Conservation (phyloP, 306 rosid species). For the Pyrus pyrifolia region DNA sequence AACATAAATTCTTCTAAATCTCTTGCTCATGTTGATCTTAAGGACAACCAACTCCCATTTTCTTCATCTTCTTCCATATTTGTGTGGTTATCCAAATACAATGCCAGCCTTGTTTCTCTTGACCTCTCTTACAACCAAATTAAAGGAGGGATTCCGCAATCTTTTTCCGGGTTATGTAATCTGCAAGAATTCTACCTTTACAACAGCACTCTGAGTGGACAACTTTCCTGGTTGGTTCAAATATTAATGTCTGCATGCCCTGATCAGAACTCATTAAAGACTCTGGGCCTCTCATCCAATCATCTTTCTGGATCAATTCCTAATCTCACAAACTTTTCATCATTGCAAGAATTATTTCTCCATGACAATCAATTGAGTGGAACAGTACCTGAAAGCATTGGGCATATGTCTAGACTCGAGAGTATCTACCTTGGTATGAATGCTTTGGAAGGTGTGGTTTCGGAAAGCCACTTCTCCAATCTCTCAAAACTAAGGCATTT, state of each 20-base stretch:
- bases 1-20: background rate
- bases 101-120: background rate
- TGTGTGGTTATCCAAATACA: too few species aligned
- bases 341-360: background rate
- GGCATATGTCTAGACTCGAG: background rate
- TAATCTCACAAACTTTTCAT: background rate
- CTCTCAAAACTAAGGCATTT: background rate
- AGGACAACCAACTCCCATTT: background rate
- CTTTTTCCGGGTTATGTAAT: too few species aligned
- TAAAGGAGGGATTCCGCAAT: too few species aligned
- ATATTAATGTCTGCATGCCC: too few species aligned
- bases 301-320: background rate
- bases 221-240: too few species aligned
- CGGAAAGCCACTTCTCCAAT: background rate
- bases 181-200: too few species aligned
- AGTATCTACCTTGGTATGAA: background rate
- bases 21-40: background rate
- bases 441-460: background rate
- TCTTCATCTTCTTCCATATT: background rate
- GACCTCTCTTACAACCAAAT: background rate
- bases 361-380: background rate
- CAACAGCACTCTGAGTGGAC: too few species aligned
- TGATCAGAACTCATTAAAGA: too few species aligned
- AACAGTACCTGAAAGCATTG: too few species aligned
- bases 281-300: rapidly evolving